Base-by-base conservation (phyloP, 2,329 filamentous ascomycete species). In the Macrophomina pseudophaseolina region DNA sequence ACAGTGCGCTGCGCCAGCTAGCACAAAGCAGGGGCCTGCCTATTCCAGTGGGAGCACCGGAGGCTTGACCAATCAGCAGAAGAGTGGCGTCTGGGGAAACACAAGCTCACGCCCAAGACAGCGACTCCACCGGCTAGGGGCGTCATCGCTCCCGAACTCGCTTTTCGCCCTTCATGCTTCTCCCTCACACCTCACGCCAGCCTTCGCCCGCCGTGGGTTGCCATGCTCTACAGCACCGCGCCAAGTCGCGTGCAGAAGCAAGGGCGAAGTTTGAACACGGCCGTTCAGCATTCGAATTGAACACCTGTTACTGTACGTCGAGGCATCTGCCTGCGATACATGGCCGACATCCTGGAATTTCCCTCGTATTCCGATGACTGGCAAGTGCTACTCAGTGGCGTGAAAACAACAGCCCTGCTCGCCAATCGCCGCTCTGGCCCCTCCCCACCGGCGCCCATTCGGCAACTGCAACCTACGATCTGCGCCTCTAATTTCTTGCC, bases 391-490 rank as follows among this genome's bases (percentile, higher is more conserved):
- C 40, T 14, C 56, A 46, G 58, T 49, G 58, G 58, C 58, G 44
- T 49, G 58, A 48, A 60, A 16, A 16, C 56, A 33, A 49, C 44
- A 32, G 12, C 58, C 38, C 58, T 49, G 9, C 58, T 49, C 58
- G 32, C 58, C 58, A 62, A 49, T 62, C 42, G 58, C 58, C 32
- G 42, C 58, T 38, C 44, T 23, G 11, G 58, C 44, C 58, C 11
- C 9, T 16, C n/a, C n/a, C 58, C n/a, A n/a, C 38, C 44, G 9
- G 35, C 58, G 32, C 42, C 58, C 58, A 62, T 62, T 62, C 44
- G 72, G 72, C 67, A 72, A 69, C 65, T 71, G 23, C 68, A 72
- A 72, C 73, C 69, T 59, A 64, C 40, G 66, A 72, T 70, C 70
- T 66, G 63, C 69, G 63, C 56, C 49, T 71, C 60, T 71, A 68